Base-by-base conservation (phyloP, 257 asterid species). In the Solanum medicagineum region DNA sequence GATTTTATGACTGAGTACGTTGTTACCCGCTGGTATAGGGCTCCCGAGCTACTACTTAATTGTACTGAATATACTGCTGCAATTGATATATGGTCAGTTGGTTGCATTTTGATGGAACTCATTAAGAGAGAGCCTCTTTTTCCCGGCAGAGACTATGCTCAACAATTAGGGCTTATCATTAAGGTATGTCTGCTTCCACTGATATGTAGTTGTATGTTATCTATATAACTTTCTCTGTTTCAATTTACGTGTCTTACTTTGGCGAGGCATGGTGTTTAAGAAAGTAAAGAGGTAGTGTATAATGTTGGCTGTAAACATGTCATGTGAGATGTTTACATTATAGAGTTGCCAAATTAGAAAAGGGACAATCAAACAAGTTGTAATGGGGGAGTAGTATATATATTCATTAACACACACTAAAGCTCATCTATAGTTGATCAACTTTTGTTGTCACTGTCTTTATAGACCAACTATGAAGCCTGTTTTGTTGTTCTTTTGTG, bases 81-180 rank as follows among this genome's bases (percentile, higher is more conserved):
- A 12, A 91, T 93, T 84, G 96, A 93, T 87, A 87, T 93, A 89
- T 93, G 96, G 96, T 92, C 96, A 13, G 96, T 93, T 83, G 94
- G 96, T 70, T 93, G 96, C 89, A 93, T 93, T 81, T 63, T 93
- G 83, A 91, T 90, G 93, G 96, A 93, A 90, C 90, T 93, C 19
- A 51, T 93, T 83, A 90, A 87, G 84, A 87, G 96, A 51, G 92
- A 90, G 83, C 92, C 96, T n/a, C 90, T 93, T 74, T 93, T 93
- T 6, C 92, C 96, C 1, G 96, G 96, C 22, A 92, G 92, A 89
- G 95, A 92, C 83, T 92, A 93, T 71, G 92, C 91, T 81, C 97
- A 92, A 77, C 97, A 93, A 85, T 71, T 92, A 86, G 92, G 89
- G 82, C 92, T 92, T 68, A 92, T 92, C 81, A 91, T 87, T 29